Evolutionary conservation across 768 basidiomycete species (phyloP).

Genomic region (Trametes cingulata): DNA sequence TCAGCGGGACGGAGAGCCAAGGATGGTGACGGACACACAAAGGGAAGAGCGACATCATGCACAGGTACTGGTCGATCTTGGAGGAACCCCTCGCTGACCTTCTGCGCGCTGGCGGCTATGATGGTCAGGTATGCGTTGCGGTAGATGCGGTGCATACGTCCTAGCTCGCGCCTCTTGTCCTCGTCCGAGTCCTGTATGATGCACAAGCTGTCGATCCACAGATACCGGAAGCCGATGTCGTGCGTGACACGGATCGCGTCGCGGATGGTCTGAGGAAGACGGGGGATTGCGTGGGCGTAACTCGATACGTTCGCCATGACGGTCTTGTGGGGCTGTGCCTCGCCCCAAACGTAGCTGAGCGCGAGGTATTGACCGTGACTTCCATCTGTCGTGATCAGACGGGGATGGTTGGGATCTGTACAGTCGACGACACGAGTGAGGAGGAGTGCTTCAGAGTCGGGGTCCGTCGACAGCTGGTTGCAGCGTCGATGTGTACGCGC

Average conservation of each 20-base stretch:
- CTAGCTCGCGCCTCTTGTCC: neutral
- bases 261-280: constrained; percentile 2
- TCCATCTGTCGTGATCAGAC: neutral
- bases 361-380: neutral
- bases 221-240: neutral
- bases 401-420: neutral
- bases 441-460: neutral
- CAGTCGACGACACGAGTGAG: neutral
- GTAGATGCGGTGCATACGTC: neutral
- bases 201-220: constrained; percentile 6
- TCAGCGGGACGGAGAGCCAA: neutral
- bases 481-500: neutral
- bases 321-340: neutral
- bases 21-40: neutral
- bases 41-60: neutral
- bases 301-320: too few species aligned
- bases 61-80: neutral
- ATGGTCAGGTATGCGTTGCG: neutral
- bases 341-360: constrained; percentile 4
- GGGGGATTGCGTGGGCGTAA: neutral
- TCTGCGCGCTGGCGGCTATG: neutral
- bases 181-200: constrained; percentile 2
- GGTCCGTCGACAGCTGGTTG: neutral
- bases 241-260: constrained; percentile 1
- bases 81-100: neutral